Conservation (phyloP, 2,329 filamentous ascomycete species). For the Sporothrix schenckii region DNA sequence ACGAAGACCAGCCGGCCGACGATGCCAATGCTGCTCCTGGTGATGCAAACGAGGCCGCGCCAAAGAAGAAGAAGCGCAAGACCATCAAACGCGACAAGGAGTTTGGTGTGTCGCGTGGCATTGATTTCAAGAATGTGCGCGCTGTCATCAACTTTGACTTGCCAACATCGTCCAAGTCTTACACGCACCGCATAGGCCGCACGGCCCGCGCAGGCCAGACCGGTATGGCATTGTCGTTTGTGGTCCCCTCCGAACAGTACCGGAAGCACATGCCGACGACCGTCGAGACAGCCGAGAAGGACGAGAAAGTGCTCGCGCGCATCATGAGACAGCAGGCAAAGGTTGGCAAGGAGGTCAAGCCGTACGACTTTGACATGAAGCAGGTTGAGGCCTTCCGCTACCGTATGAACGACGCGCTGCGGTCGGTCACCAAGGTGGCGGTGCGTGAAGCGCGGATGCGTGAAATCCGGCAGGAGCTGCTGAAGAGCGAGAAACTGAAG, state of each 20-base stretch:
- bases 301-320: constrained; percentile 80
- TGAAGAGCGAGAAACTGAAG: constrained; percentile 93
- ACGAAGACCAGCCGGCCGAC: constrained; percentile 45
- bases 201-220: constrained; percentile 89
- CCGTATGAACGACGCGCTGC: constrained; percentile 87
- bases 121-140: constrained; percentile 90
- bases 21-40: constrained; percentile 36
- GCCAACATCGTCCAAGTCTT: constrained; percentile 82
- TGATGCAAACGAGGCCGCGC: constrained; percentile 37
- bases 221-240: constrained; percentile 95
- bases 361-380: constrained; percentile 92
- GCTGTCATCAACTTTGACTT: constrained; percentile 93
- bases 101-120: constrained; percentile 92
- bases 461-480: constrained; percentile 83
- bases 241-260: constrained; percentile 78
- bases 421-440: constrained; percentile 85
- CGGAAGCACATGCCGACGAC: constrained; percentile 89
- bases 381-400: constrained; percentile 94
- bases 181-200: constrained; percentile 94
- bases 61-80: constrained; percentile 69
- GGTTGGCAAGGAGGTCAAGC: constrained; percentile 79
- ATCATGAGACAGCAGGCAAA: constrained; percentile 79
- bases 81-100: constrained; percentile 73
- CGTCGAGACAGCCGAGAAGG: constrained; percentile 72
- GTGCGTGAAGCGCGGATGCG: constrained; percentile 86